Conservation (phyloP, 148 eudicot species). For the Camellia lanceoleosa region DNA sequence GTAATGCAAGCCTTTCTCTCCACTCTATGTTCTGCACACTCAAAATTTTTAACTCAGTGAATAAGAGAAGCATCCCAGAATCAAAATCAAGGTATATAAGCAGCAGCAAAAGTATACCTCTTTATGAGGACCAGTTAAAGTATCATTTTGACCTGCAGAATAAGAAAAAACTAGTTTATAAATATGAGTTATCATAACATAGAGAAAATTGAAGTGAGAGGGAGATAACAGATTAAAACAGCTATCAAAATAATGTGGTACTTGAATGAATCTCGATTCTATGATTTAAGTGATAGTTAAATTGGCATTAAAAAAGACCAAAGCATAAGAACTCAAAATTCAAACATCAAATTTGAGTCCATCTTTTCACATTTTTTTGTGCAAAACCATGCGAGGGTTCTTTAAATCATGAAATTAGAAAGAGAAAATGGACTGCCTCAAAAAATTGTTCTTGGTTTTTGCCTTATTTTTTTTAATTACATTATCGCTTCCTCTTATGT, state of each 20-base stretch:
- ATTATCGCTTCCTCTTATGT: background rate
- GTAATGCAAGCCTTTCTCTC: constrained; percentile 69
- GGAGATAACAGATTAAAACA: background rate
- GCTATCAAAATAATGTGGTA: background rate
- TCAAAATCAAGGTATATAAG: constrained; percentile 5
- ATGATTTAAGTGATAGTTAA: background rate
- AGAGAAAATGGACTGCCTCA: too few relatives aligned
- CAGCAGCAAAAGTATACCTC: constrained; percentile 44
- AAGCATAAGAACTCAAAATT: background rate
- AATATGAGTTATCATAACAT: background rate
- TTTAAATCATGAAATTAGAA: too few relatives aligned
- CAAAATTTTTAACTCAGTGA: background rate
- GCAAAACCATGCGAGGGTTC: too few relatives aligned
- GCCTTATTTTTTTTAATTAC: too few relatives aligned
- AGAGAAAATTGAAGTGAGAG: background rate
- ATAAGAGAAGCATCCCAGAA: constrained; percentile 2
- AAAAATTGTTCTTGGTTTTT: background rate
- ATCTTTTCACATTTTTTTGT: too few relatives aligned
- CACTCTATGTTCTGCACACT: constrained; percentile 61
- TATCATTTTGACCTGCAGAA: constrained; percentile 47
- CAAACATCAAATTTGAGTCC: too few relatives aligned
- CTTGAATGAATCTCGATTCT: background rate
- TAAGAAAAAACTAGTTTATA: constrained; percentile 3
- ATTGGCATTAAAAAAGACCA: background rate
- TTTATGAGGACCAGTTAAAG: constrained; percentile 25